Conservation (phyloP, 2,329 filamentous ascomycete genomes). For the Knufia petricola region DNA sequence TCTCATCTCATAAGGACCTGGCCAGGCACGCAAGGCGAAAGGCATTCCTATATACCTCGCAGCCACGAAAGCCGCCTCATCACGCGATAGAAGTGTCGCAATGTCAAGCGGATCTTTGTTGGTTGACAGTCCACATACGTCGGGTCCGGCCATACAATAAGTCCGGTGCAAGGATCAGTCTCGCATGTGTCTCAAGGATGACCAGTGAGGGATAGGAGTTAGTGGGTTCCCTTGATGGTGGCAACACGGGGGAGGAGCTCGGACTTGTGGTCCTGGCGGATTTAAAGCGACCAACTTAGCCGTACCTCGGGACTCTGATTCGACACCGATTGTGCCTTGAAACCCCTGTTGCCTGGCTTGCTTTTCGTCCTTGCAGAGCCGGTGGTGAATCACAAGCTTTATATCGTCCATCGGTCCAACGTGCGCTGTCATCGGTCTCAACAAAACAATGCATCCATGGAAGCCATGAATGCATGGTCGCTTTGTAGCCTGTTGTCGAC, state of each 20-base stretch:
- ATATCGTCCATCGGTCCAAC: neutral
- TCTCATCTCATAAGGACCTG: neutral
- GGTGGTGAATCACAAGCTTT: neutral
- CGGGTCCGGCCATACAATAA: conserved; percentile 1
- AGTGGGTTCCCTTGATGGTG: neutral
- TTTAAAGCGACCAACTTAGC: neutral
- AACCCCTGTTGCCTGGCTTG: neutral
- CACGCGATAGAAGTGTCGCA: neutral
- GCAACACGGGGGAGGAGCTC: neutral
- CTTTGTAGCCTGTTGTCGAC: neutral
- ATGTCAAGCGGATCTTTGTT: conserved; percentile 1
- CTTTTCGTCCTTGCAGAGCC: neutral
- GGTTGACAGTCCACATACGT: neutral
- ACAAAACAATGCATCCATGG: neutral
- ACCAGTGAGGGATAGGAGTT: neutral
- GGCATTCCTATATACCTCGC: conserved; percentile 7
- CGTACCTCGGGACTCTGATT: neutral
- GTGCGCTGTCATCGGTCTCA: neutral
- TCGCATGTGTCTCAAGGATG: neutral
- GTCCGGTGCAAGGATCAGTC: neutral
- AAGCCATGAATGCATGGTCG: conserved; percentile 1
- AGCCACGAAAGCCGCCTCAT: neutral
- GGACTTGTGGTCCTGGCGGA: too few species aligned
- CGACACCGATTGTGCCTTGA: neutral
- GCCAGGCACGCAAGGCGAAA: neutral